Percentiles rank a stretch among this genome's conserved stretches.
phyloP scores from a whole-genome alignment of 2,329 filamentous ascomycete species.

The Coniochaeta prunicola region DNA sequence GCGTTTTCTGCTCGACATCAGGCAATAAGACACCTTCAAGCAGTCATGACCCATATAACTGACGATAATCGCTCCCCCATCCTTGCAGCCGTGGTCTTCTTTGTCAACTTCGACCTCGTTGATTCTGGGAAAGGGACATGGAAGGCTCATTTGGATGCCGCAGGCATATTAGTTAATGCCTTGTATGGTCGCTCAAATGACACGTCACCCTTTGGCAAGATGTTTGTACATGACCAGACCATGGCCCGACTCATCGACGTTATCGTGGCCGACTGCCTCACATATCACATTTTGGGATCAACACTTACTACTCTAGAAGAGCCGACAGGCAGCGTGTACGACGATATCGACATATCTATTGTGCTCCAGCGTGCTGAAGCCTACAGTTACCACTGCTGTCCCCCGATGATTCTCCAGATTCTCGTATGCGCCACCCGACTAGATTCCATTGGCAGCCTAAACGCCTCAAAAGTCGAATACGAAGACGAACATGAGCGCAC shows the following conservation, averaged over 20 bases:
- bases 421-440: conserved; percentile 34
- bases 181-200: conserved; percentile 16
- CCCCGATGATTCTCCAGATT: conserved; percentile 34
- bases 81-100: conserved; percentile 38
- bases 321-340: conserved; percentile 24
- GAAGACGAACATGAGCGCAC: conserved; percentile 8
- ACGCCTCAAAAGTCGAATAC: not conserved
- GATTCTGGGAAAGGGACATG: conserved; percentile 40
- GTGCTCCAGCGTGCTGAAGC: conserved; percentile 32
- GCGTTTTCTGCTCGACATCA: conserved; percentile 37
- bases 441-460: conserved; percentile 18
- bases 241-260: conserved; percentile 33
- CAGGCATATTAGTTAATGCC: conserved; percentile 33
- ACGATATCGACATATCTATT: conserved; percentile 26
- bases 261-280: conserved; percentile 40
- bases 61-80: conserved; percentile 24
- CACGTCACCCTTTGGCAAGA: not conserved
- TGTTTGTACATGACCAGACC: conserved; percentile 10
- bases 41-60: conserved; percentile 29
- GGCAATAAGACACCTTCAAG: conserved; percentile 32
- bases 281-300: conserved; percentile 39
- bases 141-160: conserved; percentile 39
- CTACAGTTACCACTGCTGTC: conserved; percentile 40
- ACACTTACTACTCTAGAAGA: conserved; percentile 27
- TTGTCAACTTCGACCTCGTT: conserved; percentile 43